Conservation (phyloP, 2,329 filamentous ascomycete genomes). For the Niveomyces coronatus region DNA sequence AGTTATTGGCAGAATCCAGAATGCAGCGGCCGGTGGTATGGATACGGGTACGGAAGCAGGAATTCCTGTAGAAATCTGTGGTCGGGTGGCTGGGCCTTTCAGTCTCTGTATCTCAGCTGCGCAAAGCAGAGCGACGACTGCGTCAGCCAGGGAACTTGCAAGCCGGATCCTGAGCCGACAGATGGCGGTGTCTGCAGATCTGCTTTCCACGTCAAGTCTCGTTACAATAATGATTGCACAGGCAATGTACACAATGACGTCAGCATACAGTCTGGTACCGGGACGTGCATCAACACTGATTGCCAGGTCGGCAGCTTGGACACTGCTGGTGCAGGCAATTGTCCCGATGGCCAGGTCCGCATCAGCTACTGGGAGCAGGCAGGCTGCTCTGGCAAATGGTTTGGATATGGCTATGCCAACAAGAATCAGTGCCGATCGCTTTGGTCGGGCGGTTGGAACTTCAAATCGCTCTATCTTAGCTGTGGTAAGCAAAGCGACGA, state of each 20-base stretch:
- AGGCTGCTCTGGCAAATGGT: slow-evolving; percentile 5
- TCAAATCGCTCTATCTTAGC: slow-evolving; percentile 3
- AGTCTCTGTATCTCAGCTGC: slow-evolving; percentile 3
- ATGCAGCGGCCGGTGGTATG: slow-evolving; percentile 6
- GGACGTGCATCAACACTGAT: slow-evolving; percentile 9
- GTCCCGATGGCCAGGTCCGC: slow-evolving; percentile 1
- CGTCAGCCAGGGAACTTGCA: slow-evolving; percentile 2
- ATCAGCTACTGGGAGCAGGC: slow-evolving; percentile 7
- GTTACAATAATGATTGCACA: slow-evolving; percentile 4
- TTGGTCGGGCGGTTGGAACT: slow-evolving; percentile 5
- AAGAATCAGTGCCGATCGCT: not conserved
- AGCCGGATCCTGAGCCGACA: not conserved
- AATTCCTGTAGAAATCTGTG: slow-evolving; percentile 3
- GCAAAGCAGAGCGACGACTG: slow-evolving; percentile 1
- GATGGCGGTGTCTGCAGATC: not conserved
- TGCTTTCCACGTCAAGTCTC: slow-evolving; percentile 1
- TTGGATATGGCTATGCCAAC: slow-evolving; percentile 5
- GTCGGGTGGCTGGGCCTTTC: slow-evolving; percentile 2
- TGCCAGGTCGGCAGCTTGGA: slow-evolving; percentile 3
- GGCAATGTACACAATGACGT: slow-evolving; percentile 6
- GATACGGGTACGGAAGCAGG: slow-evolving; percentile 6
- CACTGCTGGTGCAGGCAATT: not conserved
- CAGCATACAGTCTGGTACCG: not conserved
- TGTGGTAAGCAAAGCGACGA: slow-evolving; percentile 8
- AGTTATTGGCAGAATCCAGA: slow-evolving; percentile 6